Evolutionary conservation across 306 rosid genomes (phyloP).

Genomic region (Fragaria iinumae): DNA sequence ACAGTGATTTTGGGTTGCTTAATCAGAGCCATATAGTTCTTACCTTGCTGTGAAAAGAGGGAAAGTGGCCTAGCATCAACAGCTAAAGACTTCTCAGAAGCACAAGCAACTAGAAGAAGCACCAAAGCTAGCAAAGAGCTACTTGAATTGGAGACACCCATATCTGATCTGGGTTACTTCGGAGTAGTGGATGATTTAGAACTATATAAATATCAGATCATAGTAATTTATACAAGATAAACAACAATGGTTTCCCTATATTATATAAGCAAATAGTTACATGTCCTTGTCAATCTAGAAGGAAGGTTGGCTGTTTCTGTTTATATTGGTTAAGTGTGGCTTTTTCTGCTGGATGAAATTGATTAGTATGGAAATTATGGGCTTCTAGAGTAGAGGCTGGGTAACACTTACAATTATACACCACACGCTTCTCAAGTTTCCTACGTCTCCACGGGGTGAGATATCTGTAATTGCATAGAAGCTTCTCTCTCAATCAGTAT

Average conservation of each 20-base stretch:
- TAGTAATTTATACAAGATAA: neutral
- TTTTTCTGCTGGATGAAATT: neutral
- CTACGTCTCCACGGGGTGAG: conserved; percentile 7
- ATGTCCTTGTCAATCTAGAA: conserved; percentile 15
- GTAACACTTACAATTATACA: neutral
- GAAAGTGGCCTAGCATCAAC: conserved; percentile 32
- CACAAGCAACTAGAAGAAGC: conserved; percentile 17
- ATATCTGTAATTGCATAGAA: neutral
- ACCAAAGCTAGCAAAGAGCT: conserved; percentile 21
- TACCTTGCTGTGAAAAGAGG: conserved; percentile 26
- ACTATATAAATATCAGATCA: neutral
- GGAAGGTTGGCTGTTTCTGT: neutral
- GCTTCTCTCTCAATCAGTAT: neutral
- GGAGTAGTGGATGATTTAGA: neutral
- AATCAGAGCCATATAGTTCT: neutral
- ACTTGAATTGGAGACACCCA: conserved; percentile 21
- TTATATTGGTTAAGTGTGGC: neutral
- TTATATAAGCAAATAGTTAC: neutral
- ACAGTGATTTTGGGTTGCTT: neutral
- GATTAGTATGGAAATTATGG: neutral
- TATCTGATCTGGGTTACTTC: neutral
- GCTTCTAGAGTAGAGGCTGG: conserved; percentile 8
- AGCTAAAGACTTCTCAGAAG: conserved; percentile 21
- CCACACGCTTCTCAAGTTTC: neutral
- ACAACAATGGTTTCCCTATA: neutral